Percentiles rank a stretch among this genome's conserved stretches.
Conservation (phyloP, 176 grass and related monocot genomes). For the Lolium perenne region DNA sequence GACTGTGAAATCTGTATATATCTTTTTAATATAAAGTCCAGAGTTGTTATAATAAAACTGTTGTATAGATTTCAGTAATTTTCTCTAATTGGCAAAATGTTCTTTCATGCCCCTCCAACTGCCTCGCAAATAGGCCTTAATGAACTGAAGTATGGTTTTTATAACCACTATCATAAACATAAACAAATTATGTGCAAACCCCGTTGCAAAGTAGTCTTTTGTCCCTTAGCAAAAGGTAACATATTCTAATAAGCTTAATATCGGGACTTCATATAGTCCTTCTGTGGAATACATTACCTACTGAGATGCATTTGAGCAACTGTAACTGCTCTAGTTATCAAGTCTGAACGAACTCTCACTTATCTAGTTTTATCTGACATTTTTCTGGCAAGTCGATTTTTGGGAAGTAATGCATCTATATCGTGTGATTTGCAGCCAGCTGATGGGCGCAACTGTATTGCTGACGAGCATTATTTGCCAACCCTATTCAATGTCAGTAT, state of each 20-base stretch:
- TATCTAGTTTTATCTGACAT: neutral
- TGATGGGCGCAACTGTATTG: slow-evolving; percentile 88
- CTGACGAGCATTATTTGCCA: slow-evolving; percentile 99
- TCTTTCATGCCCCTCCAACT: slow-evolving; percentile 25
- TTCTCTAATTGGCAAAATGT: neutral
- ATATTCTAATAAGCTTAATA: slow-evolving; percentile 11
- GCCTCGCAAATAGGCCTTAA: slow-evolving; percentile 21
- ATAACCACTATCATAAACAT: slow-evolving; percentile 17
- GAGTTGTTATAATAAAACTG: slow-evolving; percentile 21
- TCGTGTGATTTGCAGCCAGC: slow-evolving; percentile 71
- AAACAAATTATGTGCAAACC: slow-evolving; percentile 17
- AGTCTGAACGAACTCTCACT: slow-evolving; percentile 1
- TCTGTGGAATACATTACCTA: neutral
- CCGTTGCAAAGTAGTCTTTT: neutral
- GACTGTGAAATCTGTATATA: neutral
- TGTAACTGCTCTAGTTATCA: neutral
- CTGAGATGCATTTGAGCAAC: slow-evolving; percentile 1
- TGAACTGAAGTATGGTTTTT: slow-evolving; percentile 16
- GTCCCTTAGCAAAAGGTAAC: neutral
- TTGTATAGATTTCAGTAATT: slow-evolving; percentile 20
- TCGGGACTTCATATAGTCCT: neutral
- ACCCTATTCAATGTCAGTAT: slow-evolving; percentile 86
- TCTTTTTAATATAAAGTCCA: slow-evolving; percentile 30
- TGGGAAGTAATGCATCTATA: slow-evolving; percentile 23
- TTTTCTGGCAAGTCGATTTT: slow-evolving; percentile 18